Evolutionary conservation across 2,329 filamentous ascomycete genomes (phyloP).

Genomic region (Monilinia fructicola): DNA sequence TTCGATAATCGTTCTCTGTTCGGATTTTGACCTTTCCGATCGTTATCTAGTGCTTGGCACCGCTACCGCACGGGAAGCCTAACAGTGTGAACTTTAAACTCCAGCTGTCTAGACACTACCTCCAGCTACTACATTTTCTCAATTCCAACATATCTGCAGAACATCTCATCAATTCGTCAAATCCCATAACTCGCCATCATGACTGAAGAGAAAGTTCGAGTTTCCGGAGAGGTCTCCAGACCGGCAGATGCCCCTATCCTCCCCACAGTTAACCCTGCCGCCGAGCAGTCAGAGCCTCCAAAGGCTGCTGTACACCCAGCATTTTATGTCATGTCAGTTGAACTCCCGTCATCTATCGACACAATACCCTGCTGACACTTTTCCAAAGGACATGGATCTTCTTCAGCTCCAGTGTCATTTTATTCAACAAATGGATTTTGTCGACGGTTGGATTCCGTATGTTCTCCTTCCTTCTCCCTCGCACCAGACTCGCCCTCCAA

Average conservation of each 20-base stretch:
- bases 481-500: background rate
- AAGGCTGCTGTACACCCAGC: slow-evolving; percentile 51
- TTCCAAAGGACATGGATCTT: slow-evolving; percentile 78
- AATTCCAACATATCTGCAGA: slow-evolving; percentile 3
- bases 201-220: slow-evolving; percentile 78
- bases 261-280: slow-evolving; percentile 69
- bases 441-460: slow-evolving; percentile 80
- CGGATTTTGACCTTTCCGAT: slow-evolving; percentile 14
- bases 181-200: slow-evolving; percentile 46
- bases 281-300: slow-evolving; percentile 65
- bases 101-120: too few species aligned
- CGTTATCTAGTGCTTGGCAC: slow-evolving; percentile 24
- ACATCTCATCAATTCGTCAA: background rate
- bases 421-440: slow-evolving; percentile 99
- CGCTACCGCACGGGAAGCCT: slow-evolving; percentile 1
- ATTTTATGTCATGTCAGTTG: slow-evolving; percentile 72
- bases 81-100: too few species aligned
- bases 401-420: slow-evolving; percentile 88
- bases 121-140: too few species aligned
- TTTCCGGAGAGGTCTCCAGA: slow-evolving; percentile 74
- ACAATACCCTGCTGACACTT: slow-evolving; percentile 26
- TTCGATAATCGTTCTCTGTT: background rate
- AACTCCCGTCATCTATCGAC: slow-evolving; percentile 5
- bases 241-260: slow-evolving; percentile 60
- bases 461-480: slow-evolving; percentile 37